Evolutionary conservation across 805 yeast genomes (phyloP).

Genomic region (Metschnikowia lochheadii): DNA sequence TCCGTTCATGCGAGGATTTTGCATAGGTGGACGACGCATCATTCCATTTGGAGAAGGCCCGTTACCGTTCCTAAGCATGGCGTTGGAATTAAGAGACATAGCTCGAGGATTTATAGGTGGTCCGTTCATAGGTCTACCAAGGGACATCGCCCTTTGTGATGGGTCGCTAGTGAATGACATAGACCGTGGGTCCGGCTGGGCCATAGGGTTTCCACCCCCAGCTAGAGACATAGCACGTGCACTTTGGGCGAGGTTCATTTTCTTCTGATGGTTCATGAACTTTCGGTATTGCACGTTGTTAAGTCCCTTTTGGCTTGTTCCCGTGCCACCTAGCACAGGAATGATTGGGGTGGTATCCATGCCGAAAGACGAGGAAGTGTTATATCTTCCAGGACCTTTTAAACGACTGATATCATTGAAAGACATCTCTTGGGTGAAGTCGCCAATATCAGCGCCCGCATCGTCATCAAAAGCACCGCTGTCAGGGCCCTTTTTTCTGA

Average conservation of each 20-base stretch:
- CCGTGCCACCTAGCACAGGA: constrained; percentile 53
- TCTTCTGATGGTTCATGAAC: constrained; percentile 63
- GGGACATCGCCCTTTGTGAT: constrained; percentile 24
- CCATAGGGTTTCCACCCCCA: constrained; percentile 32
- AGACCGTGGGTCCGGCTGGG: constrained; percentile 26
- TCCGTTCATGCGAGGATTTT: constrained; percentile 1
- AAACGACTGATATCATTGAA: constrained; percentile 63
- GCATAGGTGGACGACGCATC: constrained; percentile 2
- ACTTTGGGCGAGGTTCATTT: constrained; percentile 45
- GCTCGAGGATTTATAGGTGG: constrained; percentile 31
- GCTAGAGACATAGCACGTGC: constrained; percentile 44
- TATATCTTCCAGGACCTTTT: constrained; percentile 60
- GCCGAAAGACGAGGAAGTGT: constrained; percentile 29
- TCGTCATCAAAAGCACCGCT: constrained; percentile 36
- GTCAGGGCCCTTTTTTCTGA: constrained; percentile 33
- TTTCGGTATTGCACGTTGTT: constrained; percentile 65
- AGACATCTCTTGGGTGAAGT: constrained; percentile 41
- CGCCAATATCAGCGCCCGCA: constrained; percentile 32
- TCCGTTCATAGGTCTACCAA: constrained; percentile 18
- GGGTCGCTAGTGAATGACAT: constrained; percentile 22
- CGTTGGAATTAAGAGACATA: constrained; percentile 37
- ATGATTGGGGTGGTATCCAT: constrained; percentile 69
- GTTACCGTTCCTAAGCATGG: constrained; percentile 10
- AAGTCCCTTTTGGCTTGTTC: constrained; percentile 23
- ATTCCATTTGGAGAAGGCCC: neutral